Conservation (phyloP, 305 asterid genomes). For the Lippia alba region DNA sequence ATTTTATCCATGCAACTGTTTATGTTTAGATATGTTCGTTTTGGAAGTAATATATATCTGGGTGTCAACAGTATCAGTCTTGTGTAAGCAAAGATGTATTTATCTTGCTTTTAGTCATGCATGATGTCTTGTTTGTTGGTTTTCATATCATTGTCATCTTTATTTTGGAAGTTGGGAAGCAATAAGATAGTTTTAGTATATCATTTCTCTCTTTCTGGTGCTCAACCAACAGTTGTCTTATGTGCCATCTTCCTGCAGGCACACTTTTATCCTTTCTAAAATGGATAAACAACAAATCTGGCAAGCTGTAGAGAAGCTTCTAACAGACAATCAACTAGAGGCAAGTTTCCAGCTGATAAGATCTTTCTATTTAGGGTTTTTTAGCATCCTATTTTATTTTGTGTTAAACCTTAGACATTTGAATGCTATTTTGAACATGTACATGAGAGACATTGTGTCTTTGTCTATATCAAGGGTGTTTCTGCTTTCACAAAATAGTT, state of each 20-base stretch:
- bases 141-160: conserved; percentile 21
- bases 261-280: conserved; percentile 74
- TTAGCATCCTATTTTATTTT: conserved; percentile 18
- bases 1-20: not conserved
- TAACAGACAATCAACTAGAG: conserved; percentile 94
- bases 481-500: conserved; percentile 29
- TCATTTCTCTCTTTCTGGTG: conserved; percentile 24
- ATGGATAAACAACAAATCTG: conserved; percentile 80
- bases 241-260: conserved; percentile 60
- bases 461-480: conserved; percentile 22
- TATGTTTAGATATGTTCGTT: not conserved
- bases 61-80: not conserved
- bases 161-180: conserved; percentile 29
- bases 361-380: conserved; percentile 16
- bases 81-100: conserved; percentile 17
- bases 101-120: conserved; percentile 26
- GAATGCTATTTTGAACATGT: conserved; percentile 14
- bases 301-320: conserved; percentile 86
- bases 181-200: conserved; percentile 13
- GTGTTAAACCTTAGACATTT: not conserved
- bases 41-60: not conserved
- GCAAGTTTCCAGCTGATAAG: conserved; percentile 50
- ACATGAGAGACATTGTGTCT: not conserved
- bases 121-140: conserved; percentile 22
- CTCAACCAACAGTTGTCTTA: conserved; percentile 31